These are phyloP conservation scores for Metarhizium humberi DNA, from an alignment of 2,329 filamentous ascomycete species.

Conservation along the genomic window DNA sequence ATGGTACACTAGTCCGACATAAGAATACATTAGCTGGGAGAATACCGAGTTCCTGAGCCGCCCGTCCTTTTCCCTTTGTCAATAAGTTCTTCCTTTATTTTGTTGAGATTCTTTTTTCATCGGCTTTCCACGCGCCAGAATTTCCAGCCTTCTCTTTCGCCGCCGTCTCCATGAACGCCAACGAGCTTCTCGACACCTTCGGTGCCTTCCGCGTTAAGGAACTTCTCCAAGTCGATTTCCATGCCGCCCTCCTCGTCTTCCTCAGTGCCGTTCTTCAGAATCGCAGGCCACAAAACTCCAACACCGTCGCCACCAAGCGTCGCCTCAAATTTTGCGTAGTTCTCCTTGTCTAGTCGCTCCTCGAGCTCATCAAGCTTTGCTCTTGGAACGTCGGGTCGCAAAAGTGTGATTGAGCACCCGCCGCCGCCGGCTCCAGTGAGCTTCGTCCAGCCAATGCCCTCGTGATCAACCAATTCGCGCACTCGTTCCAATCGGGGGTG, in stretches of 20 bases:
- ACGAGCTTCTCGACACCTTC: conserved; percentile 83
- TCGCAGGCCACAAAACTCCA: conserved; percentile 86
- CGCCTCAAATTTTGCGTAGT: conserved; percentile 78
- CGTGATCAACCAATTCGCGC: conserved; percentile 80
- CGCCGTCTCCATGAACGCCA: conserved; percentile 60
- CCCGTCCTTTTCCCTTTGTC: not conserved
- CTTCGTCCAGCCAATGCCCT: conserved; percentile 93
- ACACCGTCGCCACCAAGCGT: conserved; percentile 90
- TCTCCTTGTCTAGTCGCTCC: conserved; percentile 54
- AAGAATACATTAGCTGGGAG: not conserved
- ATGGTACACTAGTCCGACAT: not conserved
- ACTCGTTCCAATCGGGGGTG: conserved; percentile 89
- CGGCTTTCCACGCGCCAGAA: conserved; percentile 63
- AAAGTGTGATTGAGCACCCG: conserved; percentile 86
- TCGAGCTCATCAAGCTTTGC: conserved; percentile 56
- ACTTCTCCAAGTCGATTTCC: conserved; percentile 80
- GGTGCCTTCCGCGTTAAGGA: conserved; percentile 74
- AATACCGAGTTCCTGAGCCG: not conserved
- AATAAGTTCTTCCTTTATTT: not conserved
- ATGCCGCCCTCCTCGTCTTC: conserved; percentile 73
- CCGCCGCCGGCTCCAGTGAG: conserved; percentile 92
- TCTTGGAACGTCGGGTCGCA: conserved; percentile 55
- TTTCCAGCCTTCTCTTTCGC: conserved; percentile 73
- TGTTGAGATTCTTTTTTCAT: conserved; percentile 9
- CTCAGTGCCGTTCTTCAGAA: conserved; percentile 74